phyloP scores from a whole-genome alignment of 805 yeast genomes.

The Hanseniaspora mollemarum region DNA sequence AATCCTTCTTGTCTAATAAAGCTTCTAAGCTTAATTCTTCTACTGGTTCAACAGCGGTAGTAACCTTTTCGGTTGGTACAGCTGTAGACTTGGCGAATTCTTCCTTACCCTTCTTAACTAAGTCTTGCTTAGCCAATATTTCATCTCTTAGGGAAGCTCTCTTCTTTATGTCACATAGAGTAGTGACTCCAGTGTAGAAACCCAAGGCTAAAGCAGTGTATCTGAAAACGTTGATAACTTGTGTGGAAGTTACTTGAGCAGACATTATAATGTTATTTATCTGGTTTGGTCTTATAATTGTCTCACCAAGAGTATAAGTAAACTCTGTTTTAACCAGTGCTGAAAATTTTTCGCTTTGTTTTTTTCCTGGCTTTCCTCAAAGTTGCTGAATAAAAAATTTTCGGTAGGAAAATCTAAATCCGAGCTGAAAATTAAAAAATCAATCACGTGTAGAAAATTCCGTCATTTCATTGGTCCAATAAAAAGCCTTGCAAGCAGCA shows the following conservation, averaged over 20 bases:
- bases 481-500: too few species aligned
- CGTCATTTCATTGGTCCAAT: too few species aligned
- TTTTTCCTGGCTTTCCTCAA: too few species aligned
- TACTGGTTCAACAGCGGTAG: conserved; percentile 39
- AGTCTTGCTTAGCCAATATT: conserved; percentile 54
- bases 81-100: conserved; percentile 63
- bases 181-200: conserved; percentile 75
- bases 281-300: too few species aligned
- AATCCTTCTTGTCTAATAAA: conserved; percentile 14
- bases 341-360: too few species aligned
- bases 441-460: too few species aligned
- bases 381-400: too few species aligned
- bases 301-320: too few species aligned
- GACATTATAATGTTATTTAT: conserved; percentile 8
- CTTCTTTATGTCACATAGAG: conserved; percentile 55
- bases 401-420: too few species aligned
- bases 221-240: conserved; percentile 55
- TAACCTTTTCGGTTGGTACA: conserved; percentile 33
- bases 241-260: conserved; percentile 13
- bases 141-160: conserved; percentile 43
- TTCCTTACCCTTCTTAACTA: conserved; percentile 79
- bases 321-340: too few species aligned
- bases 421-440: too few species aligned
- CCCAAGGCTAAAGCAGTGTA: conserved; percentile 87
- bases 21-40: conserved; percentile 27